Percentiles rank a stretch among this genome's conserved stretches.
phyloP scores from a whole-genome alignment of 176 grass and related monocot genomes.

The Carex kokanica region DNA sequence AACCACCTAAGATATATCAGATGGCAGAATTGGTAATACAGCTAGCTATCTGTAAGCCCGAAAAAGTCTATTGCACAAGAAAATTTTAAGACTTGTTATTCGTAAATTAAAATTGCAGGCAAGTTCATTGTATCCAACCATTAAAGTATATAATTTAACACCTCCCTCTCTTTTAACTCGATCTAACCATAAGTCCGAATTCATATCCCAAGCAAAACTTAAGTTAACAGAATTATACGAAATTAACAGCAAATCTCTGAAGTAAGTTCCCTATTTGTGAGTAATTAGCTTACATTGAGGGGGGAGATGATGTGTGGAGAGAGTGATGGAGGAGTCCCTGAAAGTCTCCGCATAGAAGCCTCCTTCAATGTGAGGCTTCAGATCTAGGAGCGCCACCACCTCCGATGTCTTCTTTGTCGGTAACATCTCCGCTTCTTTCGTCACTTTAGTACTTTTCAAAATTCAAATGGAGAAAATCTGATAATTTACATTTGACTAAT shows the following conservation, averaged over 20 bases:
- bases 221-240: not conserved
- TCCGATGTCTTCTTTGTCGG: conserved; percentile 62
- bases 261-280: not conserved
- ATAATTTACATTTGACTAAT: conserved; percentile 41
- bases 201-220: not conserved
- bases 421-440: conserved; percentile 29
- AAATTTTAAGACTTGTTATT: not conserved
- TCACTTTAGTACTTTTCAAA: not conserved
- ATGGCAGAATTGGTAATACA: not conserved
- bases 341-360: conserved; percentile 85
- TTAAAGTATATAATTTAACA: not conserved
- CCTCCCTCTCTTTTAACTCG: not conserved
- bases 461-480: not conserved
- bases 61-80: not conserved
- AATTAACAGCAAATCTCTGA: not conserved
- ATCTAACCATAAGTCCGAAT: not conserved
- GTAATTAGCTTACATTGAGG: conserved; percentile 47
- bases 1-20: not conserved
- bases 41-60: not conserved
- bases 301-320: conserved; percentile 78
- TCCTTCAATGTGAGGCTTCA: conserved; percentile 82
- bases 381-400: conserved; percentile 65
- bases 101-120: not conserved
- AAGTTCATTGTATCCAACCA: not conserved
- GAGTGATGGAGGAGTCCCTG: conserved; percentile 73